These are phyloP conservation scores for Mariannaea elegans DNA, from an alignment of 2,329 filamentous ascomycete genomes.

Conservation along the genomic window DNA sequence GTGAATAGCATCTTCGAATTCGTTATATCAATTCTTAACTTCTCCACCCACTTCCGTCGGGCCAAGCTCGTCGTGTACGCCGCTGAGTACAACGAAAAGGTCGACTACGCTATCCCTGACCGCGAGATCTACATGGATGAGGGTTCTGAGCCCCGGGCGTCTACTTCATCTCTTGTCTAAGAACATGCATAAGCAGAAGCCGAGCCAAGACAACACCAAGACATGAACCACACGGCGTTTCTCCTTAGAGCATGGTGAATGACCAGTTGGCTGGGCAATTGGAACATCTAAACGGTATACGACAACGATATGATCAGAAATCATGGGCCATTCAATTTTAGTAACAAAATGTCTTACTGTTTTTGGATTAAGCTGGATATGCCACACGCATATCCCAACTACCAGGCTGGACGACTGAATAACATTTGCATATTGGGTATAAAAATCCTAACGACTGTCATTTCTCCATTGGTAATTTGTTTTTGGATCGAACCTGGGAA, in stretches of 20 bases:
- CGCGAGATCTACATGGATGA: conserved; percentile 32
- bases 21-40: conserved; percentile 21
- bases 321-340: not conserved
- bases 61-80: conserved; percentile 30
- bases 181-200: not conserved
- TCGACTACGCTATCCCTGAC: conserved; percentile 16
- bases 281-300: not conserved
- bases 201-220: not conserved
- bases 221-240: not conserved
- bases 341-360: not conserved
- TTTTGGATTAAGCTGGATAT: conserved; percentile 8
- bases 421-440: not conserved
- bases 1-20: conserved; percentile 26
- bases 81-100: conserved; percentile 24
- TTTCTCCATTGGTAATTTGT: not conserved
- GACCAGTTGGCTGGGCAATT: not conserved
- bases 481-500: not conserved
- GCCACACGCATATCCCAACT: not conserved
- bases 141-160: conserved; percentile 30
- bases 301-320: not conserved
- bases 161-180: conserved; percentile 28
- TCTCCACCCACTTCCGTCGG: conserved; percentile 31
- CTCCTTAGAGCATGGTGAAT: not conserved
- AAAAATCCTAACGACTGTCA: not conserved
- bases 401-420: not conserved